Evolutionary conservation across 257 asterid species (phyloP).

Genomic region (Solanum pinnatisectum): DNA sequence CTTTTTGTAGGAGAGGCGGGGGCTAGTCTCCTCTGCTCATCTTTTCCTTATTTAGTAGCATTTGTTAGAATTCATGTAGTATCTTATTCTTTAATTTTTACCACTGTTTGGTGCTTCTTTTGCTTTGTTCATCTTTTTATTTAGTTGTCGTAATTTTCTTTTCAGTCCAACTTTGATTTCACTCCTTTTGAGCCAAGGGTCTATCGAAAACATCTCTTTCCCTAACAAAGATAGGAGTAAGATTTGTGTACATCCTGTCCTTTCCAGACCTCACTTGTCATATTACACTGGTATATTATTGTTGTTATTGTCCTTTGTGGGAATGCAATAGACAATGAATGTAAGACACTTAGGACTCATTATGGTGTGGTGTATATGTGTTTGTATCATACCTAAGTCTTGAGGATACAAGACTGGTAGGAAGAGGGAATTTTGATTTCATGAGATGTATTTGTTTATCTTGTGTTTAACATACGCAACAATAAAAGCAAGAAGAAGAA

Average conservation of each 20-base stretch:
- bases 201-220: no score
- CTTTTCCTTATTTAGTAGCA: background rate
- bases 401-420: background rate
- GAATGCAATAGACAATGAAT: background rate
- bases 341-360: background rate
- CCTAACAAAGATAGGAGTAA: background rate
- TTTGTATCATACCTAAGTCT: background rate
- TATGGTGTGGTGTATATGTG: background rate
- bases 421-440: background rate
- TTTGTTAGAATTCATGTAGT: background rate
- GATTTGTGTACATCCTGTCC: no score
- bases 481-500: no score
- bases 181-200: background rate
- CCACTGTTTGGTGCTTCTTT: no score
- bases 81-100: background rate
- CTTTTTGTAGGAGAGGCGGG: background rate
- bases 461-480: no score
- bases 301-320: background rate
- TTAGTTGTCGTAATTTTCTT: background rate
- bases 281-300: background rate
- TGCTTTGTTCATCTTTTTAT: background rate
- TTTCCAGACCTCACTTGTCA: background rate
- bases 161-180: no score
- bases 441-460: background rate
- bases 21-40: background rate